These are phyloP conservation scores for Odontarrhena argentea DNA, from an alignment of 345 rosid genomes.

Conservation along the genomic window DNA sequence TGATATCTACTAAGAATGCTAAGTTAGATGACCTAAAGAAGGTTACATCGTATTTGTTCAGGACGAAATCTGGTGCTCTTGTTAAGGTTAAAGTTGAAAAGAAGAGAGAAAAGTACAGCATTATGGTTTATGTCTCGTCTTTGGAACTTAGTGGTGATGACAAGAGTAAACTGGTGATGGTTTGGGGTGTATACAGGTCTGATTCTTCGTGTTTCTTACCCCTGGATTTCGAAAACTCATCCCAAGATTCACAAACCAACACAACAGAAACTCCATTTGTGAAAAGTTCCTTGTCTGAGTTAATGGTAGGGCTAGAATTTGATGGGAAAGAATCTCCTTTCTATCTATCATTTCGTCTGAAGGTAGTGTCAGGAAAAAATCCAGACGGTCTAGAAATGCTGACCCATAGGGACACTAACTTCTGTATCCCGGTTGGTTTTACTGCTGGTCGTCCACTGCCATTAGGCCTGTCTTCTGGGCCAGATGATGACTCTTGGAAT, in stretches of 20 bases:
- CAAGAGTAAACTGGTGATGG: slow-evolving; percentile 48
- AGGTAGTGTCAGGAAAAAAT: slow-evolving; percentile 41
- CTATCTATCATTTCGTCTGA: slow-evolving; percentile 75
- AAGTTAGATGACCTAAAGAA: slow-evolving; percentile 47
- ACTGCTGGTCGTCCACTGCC: slow-evolving; percentile 68
- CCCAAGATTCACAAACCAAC: slow-evolving; percentile 43
- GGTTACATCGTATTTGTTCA: slow-evolving; percentile 58
- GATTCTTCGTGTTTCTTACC: slow-evolving; percentile 62
- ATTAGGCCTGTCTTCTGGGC: slow-evolving; percentile 70
- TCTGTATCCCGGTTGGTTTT: slow-evolving; percentile 86
- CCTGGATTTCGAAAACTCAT: slow-evolving; percentile 45
- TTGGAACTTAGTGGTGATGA: slow-evolving; percentile 42
- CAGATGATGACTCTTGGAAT: slow-evolving; percentile 61
- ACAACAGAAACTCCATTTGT: slow-evolving; percentile 53
- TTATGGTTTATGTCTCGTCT: slow-evolving; percentile 64
- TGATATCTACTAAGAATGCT: slow-evolving; percentile 35
- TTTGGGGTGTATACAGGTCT: slow-evolving; percentile 73
- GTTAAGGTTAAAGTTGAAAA: slow-evolving; percentile 64
- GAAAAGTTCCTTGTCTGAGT: slow-evolving; percentile 46
- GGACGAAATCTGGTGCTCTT: slow-evolving; percentile 71
- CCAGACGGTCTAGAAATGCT: slow-evolving; percentile 51
- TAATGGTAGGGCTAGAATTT: slow-evolving; percentile 66
- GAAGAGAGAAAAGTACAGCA: slow-evolving; percentile 54
- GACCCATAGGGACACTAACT: slow-evolving; percentile 57
- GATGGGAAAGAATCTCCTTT: slow-evolving; percentile 67